phyloP scores from a whole-genome alignment of 495 filamentous ascomycete species.

The Penicillium soppii region DNA sequence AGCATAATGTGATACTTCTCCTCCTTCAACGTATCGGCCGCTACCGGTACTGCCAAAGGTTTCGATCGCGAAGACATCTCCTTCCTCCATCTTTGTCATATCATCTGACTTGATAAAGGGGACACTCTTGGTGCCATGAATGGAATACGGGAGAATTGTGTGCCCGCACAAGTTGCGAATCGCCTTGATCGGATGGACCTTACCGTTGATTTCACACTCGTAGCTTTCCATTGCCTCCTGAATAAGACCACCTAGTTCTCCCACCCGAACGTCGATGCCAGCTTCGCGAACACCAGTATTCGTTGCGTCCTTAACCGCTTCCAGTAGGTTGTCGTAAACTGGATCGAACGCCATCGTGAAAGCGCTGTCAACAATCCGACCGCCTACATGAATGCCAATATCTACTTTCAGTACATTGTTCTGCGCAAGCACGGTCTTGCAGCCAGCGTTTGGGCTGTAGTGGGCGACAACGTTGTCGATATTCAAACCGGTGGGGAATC shows the following conservation, averaged over 20 bases:
- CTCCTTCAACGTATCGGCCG: constrained; percentile 75
- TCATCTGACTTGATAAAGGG: constrained; percentile 82
- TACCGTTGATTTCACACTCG: constrained; percentile 64
- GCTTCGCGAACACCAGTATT: constrained; percentile 76
- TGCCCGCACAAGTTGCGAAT: constrained; percentile 90
- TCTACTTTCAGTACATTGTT: constrained; percentile 93
- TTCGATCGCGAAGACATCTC: constrained; percentile 89
- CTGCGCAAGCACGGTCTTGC: constrained; percentile 75
- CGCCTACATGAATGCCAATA: constrained; percentile 88
- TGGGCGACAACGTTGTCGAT: constrained; percentile 90
- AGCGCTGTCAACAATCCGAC: constrained; percentile 87
- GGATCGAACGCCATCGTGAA: constrained; percentile 92
- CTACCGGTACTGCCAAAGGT: constrained; percentile 93
- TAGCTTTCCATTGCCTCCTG: constrained; percentile 72
- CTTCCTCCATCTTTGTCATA: constrained; percentile 90
- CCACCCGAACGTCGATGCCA: constrained; percentile 61
- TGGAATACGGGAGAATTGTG: constrained; percentile 80
- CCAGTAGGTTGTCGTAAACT: constrained; percentile 78
- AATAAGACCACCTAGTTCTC: constrained; percentile 61
- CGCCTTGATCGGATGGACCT: constrained; percentile 75
- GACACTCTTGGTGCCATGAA: constrained; percentile 87
- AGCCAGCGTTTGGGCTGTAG: constrained; percentile 88
- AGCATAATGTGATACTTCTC: constrained; percentile 83
- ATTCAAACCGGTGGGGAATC: constrained; percentile 83
- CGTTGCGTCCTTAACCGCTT: constrained; percentile 81